phyloP scores from a whole-genome alignment of 176 grass and related monocot species.

The Urochloa ruziziensis region DNA sequence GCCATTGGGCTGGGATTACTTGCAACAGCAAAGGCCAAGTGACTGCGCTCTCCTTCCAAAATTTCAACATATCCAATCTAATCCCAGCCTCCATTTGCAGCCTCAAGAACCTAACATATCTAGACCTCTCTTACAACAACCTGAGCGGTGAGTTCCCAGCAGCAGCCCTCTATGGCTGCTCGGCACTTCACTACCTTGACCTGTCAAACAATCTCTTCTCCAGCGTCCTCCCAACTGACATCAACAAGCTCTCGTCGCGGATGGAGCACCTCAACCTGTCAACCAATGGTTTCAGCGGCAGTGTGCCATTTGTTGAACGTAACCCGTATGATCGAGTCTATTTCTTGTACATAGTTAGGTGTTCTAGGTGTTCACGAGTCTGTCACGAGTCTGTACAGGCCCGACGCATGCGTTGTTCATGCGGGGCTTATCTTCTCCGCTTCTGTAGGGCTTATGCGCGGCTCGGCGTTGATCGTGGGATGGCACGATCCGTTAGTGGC shows the following conservation, averaged over 20 bases:
- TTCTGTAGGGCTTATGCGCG: no score
- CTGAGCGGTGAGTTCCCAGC: conserved; percentile 28
- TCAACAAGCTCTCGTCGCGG: conserved; percentile 2
- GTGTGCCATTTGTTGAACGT: no score
- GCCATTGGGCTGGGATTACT: conserved; percentile 33
- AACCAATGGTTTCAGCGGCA: conserved; percentile 33
- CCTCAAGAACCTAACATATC: conserved; percentile 20
- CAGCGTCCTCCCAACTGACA: background rate
- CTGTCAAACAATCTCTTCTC: conserved; percentile 44
- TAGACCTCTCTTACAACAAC: conserved; percentile 47
- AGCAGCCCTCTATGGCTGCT: conserved; percentile 28
- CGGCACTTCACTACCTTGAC: conserved; percentile 6
- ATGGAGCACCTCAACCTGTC: conserved; percentile 41
- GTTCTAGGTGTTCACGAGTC: no score
- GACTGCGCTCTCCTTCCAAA: background rate
- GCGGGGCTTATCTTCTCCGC: no score
- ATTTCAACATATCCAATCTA: background rate
- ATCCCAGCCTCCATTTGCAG: conserved; percentile 37
- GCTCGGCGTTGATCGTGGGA: no score
- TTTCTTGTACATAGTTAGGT: no score
- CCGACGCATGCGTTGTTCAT: no score
- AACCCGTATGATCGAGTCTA: no score
- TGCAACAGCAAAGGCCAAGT: conserved; percentile 22
- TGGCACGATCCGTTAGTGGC: no score
- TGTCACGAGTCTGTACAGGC: no score